These are phyloP conservation scores for Chalaropsis ovoidea DNA, from an alignment of 2,329 filamentous ascomycete genomes.

Conservation along the genomic window DNA sequence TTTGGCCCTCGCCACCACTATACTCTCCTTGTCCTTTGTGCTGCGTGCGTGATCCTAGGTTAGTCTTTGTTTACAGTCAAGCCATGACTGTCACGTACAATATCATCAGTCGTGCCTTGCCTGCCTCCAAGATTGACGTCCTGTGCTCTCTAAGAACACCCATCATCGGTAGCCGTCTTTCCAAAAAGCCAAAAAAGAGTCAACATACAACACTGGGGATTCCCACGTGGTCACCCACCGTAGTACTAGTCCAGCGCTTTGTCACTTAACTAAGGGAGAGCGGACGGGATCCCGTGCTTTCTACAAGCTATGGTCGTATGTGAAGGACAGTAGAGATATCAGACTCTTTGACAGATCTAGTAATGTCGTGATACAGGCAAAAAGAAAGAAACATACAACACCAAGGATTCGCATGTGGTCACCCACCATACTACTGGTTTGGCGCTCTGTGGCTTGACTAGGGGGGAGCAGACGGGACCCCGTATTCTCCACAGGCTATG, in stretches of 20 bases:
- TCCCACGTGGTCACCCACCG: slow-evolving; percentile 6
- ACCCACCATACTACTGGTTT: background rate
- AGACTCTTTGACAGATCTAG: too few relatives aligned
- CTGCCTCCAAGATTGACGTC: too few relatives aligned
- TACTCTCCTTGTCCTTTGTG: background rate
- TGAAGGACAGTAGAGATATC: background rate
- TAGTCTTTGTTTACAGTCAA: background rate
- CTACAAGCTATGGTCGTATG: background rate
- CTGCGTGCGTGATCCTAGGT: background rate
- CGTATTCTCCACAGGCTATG: background rate
- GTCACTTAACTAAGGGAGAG: slow-evolving; percentile 4
- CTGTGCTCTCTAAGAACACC: too few relatives aligned
- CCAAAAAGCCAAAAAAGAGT: background rate
- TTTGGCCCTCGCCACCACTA: background rate
- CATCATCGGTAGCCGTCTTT: too few relatives aligned
- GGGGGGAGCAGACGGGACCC: background rate
- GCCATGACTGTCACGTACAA: background rate
- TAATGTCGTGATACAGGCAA: background rate
- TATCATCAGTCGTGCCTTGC: too few relatives aligned
- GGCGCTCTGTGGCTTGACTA: background rate
- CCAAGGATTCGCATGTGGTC: background rate
- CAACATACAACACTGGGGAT: background rate
- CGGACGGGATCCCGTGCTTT: background rate
- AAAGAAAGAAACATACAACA: background rate
- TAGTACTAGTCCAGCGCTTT: slow-evolving; percentile 1